Evolutionary conservation across 441 rosid genomes (phyloP), one percentile per base, ranked within the genome.

Genomic region (Adansonia madagascariensis): DNA sequence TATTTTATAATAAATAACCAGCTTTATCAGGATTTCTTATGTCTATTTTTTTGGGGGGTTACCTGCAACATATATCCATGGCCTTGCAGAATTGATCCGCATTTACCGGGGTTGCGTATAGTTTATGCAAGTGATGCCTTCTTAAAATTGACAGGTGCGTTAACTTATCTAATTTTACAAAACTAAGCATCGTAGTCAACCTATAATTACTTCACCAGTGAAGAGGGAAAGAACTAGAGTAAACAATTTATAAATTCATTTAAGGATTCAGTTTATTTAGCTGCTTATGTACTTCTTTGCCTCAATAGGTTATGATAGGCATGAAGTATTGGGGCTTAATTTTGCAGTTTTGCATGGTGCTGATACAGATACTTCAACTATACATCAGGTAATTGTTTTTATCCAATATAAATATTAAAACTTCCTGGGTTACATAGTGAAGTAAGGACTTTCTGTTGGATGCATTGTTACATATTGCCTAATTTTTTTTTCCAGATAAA

Each of bases 71-170:
- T 77, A 31, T 65, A 53, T 74, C 31, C 52, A 70, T 72, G 53
- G 72, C 77, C 75, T 85, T 85, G 83, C 89, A 95, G 98, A 84
- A 92, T 86, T 63, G 92, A 92, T 82, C 89, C 92, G 41, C 86
- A 88, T 63, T 88, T 90, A 78, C 91, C 92, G 0, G 92, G 88
- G 83, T 86, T 92, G 90, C 98, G 97, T 46, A 88, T 95, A 61
- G 94, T 92, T 72, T 95, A 93, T 11, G 97, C 91, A 31, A 95
- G 98, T 72, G 97, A 95, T 43, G 94, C 93, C 69, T 95, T 95
- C 91, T 86, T 92, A 78, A 90, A 85, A 83, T 61, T 95, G 87
- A 93, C 98, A 74, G 99, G 99, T 94, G 53, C 79, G 64, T 22
- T 5, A 61, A 59, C 60, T 49, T 66, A 62, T 15, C 10, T 17